Percentiles rank a stretch among this genome's conserved stretches.
phyloP scores from a whole-genome alignment of 371 early-diverging fungal species.

The Mucor mucedo region DNA sequence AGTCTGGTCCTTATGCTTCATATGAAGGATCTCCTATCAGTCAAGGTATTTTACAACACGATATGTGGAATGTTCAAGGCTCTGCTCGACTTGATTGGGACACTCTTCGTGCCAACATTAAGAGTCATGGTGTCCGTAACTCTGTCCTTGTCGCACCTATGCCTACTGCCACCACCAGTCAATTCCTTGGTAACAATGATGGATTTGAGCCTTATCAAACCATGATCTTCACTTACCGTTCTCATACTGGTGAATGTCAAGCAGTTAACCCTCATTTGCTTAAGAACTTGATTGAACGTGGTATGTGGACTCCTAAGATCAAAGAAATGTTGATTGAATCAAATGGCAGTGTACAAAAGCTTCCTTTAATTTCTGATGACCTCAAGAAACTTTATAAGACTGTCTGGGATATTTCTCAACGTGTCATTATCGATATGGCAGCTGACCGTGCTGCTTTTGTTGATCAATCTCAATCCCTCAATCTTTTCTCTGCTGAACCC shows the following conservation, averaged over 20 bases:
- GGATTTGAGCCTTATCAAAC: slow-evolving; percentile 96
- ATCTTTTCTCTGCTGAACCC: slow-evolving; percentile 95
- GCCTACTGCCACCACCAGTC: slow-evolving; percentile 98
- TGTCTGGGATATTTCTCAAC: slow-evolving; percentile 97
- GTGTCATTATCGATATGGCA: slow-evolving; percentile 77
- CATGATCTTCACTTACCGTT: slow-evolving; percentile 96
- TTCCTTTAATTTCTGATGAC: slow-evolving; percentile 82
- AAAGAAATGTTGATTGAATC: slow-evolving; percentile 94
- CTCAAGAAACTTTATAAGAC: slow-evolving; percentile 96
- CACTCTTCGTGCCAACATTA: slow-evolving; percentile 79
- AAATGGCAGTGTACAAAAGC: slow-evolving; percentile 91
- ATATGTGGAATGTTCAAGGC: slow-evolving; percentile 87
- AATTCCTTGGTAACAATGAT: slow-evolving; percentile 98
- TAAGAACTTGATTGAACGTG: slow-evolving; percentile 90
- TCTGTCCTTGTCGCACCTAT: slow-evolving; percentile 95
- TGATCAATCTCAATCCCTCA: slow-evolving; percentile 96
- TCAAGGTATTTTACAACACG: slow-evolving; percentile 93
- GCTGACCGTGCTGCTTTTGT: slow-evolving; percentile 95
- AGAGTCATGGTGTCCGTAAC: slow-evolving; percentile 91
- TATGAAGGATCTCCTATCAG: slow-evolving; percentile 91
- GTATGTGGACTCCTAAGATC: slow-evolving; percentile 93
- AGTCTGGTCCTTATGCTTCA: slow-evolving; percentile 84
- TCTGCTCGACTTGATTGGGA: slow-evolving; percentile 90
- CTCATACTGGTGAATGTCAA: slow-evolving; percentile 98
- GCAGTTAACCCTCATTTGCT: slow-evolving; percentile 96